Percentiles rank a stretch among this genome's conserved stretches.
Evolutionary conservation across 2,329 filamentous ascomycete genomes (phyloP).

Genomic region (Colletotrichum tanaceti): DNA sequence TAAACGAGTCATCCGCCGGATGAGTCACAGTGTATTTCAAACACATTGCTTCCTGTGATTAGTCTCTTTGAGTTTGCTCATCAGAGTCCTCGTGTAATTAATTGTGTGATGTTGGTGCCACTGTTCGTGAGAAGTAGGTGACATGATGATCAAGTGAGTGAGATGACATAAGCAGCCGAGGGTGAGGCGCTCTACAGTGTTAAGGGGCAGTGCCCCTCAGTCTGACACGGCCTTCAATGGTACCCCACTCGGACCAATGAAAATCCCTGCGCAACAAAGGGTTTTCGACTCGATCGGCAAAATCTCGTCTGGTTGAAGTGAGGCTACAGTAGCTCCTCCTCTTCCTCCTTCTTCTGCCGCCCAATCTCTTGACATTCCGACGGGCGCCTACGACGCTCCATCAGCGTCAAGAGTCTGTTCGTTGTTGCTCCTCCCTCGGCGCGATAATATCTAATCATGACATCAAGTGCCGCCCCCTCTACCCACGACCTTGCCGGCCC

Average conservation of each 20-base stretch:
- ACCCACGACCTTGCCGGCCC: slow-evolving; percentile 20
- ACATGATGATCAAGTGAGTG: too few relatives aligned
- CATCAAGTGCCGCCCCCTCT: slow-evolving; percentile 9
- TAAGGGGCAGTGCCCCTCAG: neutral
- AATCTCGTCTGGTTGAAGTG: slow-evolving; percentile 26
- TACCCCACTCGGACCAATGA: slow-evolving; percentile 25
- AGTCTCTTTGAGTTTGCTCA: too few relatives aligned
- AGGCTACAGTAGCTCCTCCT: slow-evolving; percentile 17
- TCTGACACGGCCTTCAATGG: too few relatives aligned
- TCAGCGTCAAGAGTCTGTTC: slow-evolving; percentile 13
- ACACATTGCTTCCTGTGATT: too few relatives aligned
- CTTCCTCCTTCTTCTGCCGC: neutral
- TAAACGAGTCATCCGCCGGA: too few relatives aligned
- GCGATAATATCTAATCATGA: slow-evolving; percentile 34
- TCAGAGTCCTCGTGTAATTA: too few relatives aligned
- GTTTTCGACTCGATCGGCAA: slow-evolving; percentile 39
- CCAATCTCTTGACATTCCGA: slow-evolving; percentile 24
- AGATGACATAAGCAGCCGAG: slow-evolving; percentile 16
- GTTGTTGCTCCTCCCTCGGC: neutral
- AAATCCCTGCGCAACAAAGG: slow-evolving; percentile 43
- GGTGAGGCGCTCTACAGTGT: neutral
- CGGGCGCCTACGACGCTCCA: slow-evolving; percentile 22
- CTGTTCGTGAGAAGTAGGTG: too few relatives aligned
- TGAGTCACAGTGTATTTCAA: fast-evolving
- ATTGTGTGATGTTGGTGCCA: too few relatives aligned